Conservation (phyloP, 2,329 filamentous ascomycete species). For the Blastomyces gilchristii region DNA sequence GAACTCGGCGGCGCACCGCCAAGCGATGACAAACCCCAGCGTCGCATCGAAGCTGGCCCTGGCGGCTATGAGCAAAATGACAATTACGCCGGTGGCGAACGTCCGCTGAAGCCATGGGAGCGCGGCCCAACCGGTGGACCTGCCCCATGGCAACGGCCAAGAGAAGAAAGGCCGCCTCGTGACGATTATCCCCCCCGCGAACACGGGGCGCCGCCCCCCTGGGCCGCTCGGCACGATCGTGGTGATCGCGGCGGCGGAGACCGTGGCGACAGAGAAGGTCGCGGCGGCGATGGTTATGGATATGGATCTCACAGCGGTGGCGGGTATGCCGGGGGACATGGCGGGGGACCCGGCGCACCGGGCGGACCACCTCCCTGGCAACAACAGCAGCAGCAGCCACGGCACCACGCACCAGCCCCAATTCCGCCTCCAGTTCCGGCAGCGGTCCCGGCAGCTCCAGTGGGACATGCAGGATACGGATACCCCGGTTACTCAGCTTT, state of each 20-base stretch:
- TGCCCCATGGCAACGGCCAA: slow-evolving; percentile 60
- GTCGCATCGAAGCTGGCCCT: slow-evolving; percentile 79
- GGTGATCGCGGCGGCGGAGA: slow-evolving; percentile 30
- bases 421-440: slow-evolving; percentile 24
- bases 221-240: slow-evolving; percentile 25
- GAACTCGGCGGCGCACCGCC: slow-evolving; percentile 71
- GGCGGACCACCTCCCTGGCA: slow-evolving; percentile 50
- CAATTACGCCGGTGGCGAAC: slow-evolving; percentile 31
- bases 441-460: slow-evolving; percentile 22
- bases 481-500: slow-evolving; percentile 46
- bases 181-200: slow-evolving; percentile 33
- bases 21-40: slow-evolving; percentile 54
- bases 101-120: slow-evolving; percentile 74
- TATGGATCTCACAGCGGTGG: slow-evolving; percentile 25
- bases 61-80: slow-evolving; percentile 47
- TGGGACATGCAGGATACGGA: slow-evolving; percentile 42
- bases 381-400: slow-evolving; percentile 38
- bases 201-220: slow-evolving; percentile 21
- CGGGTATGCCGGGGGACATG: slow-evolving; percentile 32
- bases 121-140: slow-evolving; percentile 66
- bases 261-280: slow-evolving; percentile 33
- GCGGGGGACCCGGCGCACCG: slow-evolving; percentile 33
- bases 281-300: slow-evolving; percentile 20
- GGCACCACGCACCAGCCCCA: slow-evolving; percentile 31
- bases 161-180: slow-evolving; percentile 44